phyloP scores from a whole-genome alignment of 1,284 basidiomycete species.

The Microbotryomycetes sp. region DNA sequence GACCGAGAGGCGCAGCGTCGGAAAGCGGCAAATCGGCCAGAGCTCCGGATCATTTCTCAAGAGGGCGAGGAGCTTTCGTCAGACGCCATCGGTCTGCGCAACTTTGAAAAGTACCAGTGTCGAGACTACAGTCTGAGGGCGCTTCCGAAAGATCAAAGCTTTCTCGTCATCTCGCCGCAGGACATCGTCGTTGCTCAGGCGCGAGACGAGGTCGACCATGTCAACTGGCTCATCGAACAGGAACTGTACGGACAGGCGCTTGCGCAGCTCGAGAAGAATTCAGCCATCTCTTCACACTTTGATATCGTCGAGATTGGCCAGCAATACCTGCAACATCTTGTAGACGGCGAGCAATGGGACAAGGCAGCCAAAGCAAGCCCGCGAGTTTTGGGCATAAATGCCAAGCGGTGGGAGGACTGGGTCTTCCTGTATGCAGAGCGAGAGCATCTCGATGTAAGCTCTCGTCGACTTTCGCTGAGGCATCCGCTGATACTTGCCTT shows the following conservation, averaged over 20 bases:
- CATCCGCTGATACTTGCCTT: neutral
- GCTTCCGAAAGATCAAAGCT: constrained; percentile 43
- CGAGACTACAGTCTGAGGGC: constrained; percentile 71
- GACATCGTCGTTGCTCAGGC: constrained; percentile 79
- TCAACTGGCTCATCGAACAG: constrained; percentile 85
- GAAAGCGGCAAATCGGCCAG: constrained; percentile 76
- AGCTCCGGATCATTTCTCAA: constrained; percentile 82
- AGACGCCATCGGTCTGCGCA: constrained; percentile 72
- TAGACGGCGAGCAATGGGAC: constrained; percentile 67
- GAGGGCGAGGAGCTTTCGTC: constrained; percentile 81
- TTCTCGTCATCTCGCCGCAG: constrained; percentile 76
- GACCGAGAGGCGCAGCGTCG: constrained; percentile 65
- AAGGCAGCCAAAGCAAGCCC: constrained; percentile 81
- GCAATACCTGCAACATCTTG: constrained; percentile 71
- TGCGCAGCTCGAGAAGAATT: constrained; percentile 64
- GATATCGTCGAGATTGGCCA: constrained; percentile 71
- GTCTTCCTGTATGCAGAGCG: constrained; percentile 85
- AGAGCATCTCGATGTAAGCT: constrained; percentile 63
- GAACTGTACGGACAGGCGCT: constrained; percentile 83
- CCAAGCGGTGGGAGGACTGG: constrained; percentile 86
- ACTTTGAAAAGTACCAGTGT: constrained; percentile 78
- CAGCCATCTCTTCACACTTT: constrained; percentile 41
- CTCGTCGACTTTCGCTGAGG: neutral
- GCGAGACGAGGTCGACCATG: constrained; percentile 81
- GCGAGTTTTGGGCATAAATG: constrained; percentile 73